Base-by-base conservation (phyloP, 2,329 filamentous ascomycete genomes). In the Paracoccidioides lutzii region DNA sequence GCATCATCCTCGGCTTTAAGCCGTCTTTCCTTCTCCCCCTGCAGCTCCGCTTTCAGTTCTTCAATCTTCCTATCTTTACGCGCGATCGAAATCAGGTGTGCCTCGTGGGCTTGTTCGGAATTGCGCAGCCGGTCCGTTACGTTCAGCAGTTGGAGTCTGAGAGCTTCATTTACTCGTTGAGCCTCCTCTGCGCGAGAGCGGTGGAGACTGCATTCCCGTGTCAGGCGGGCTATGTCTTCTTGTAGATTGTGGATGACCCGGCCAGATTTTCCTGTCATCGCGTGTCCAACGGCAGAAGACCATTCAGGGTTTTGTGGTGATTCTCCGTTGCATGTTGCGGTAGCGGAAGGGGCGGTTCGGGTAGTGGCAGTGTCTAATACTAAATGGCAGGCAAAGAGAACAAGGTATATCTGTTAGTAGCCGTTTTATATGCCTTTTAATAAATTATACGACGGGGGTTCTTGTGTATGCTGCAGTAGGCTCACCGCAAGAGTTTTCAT, bases 191-290 rank as follows among this genome's bases (percentile, higher is more conserved):
- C 70, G 12, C 71, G 70, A 37, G 69, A 73, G 57, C 70, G 71
- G 56, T 73, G 70, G 28, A 77, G 61, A 52, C 68, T 71, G 59
- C 71, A 73, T 58, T 77, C 75, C 15, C 75, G 70, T 9, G 71
- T 75, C 43, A 76, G 60, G 30, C 74, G 73, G 33, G 75, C 75
- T 57, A 76, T 76, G 49, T 77, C 75, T 59, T 74, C 74, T 62
- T 76, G 75, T 38, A 77, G 64, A 55, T 74, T 73, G 58, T 77
- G 75, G 54, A 77, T 77, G 22, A 77, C 75, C 40, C 75, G 71
- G 33, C 75, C 74, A 2, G 75, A 77, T 62, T 77, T 77, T 42
- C 75, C 75, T 6, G 72, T 74, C 30, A 73, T 71, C 40, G 75
- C 75, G 58, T 76, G 74, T 10, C 75, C 75, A 33, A 77, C 73